Conservation (phyloP, 768 basidiomycete species). For the Panus rudis region DNA sequence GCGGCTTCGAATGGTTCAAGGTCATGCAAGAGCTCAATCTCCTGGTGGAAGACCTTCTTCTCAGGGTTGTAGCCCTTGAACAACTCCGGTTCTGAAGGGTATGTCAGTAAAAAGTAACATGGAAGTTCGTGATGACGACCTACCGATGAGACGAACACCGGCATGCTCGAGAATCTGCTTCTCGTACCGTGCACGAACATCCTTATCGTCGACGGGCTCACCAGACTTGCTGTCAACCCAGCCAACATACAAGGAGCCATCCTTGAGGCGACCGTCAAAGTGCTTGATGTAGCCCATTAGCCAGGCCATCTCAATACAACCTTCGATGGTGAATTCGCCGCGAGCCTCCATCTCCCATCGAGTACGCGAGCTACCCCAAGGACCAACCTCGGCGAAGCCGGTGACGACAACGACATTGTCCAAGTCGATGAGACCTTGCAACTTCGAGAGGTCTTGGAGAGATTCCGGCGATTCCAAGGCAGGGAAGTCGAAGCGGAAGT, state of each 20-base stretch:
- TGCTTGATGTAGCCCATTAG: conserved; percentile 99
- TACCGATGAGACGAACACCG: conserved; percentile 92
- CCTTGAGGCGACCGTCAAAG: conserved; percentile 94
- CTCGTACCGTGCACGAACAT: conserved; percentile 89
- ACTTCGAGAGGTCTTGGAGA: conserved; percentile 64
- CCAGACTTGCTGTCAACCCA: conserved; percentile 95
- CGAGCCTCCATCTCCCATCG: conserved; percentile 99
- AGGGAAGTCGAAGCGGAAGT: conserved; percentile 97
- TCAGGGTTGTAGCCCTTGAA: conserved; percentile 98
- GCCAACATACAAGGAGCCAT: conserved; percentile 88
- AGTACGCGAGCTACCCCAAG: conserved; percentile 97
- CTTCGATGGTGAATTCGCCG: conserved; percentile 96
- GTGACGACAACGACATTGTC: conserved; percentile 96
- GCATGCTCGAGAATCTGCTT: conserved; percentile 87
- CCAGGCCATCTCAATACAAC: conserved; percentile 99
- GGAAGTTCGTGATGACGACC: conserved; percentile 17
- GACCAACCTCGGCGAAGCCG: conserved; percentile 95
- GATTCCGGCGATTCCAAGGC: conserved; percentile 64
- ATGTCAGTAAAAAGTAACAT: background rate
- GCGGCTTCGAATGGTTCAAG: conserved; percentile 93
- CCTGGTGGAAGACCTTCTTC: conserved; percentile 96
- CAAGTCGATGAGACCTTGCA: conserved; percentile 86
- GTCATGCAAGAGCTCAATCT: conserved; percentile 93
- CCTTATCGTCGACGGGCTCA: conserved; percentile 97
- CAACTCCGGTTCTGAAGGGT: conserved; percentile 78